These are phyloP conservation scores for Lipomyces oligophaga DNA, from an alignment of 805 yeast genomes.

Conservation along the genomic window DNA sequence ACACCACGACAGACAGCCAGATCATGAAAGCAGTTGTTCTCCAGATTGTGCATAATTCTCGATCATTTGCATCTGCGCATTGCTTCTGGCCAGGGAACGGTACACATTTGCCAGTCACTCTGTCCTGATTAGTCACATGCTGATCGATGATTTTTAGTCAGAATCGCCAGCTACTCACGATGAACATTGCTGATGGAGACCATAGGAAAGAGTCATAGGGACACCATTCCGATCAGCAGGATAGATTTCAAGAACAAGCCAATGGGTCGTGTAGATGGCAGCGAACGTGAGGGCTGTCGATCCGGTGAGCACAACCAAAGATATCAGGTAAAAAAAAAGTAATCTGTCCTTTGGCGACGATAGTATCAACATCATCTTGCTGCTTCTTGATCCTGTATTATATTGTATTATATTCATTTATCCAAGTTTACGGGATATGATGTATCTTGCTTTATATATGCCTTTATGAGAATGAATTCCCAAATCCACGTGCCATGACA, in stretches of 20 bases:
- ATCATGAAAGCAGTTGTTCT: conserved; percentile 23
- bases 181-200: conserved; percentile 22
- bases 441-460: too few species aligned
- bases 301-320: conserved; percentile 5
- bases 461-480: too few species aligned
- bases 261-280: conserved; percentile 20
- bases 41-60: conserved; percentile 25
- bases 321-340: conserved; percentile 16
- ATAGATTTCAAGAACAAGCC: conserved; percentile 16
- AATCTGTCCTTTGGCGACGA: conserved; percentile 15
- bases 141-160: neutral
- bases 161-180: conserved; percentile 7
- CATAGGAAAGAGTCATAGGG: conserved; percentile 15
- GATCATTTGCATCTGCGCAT: conserved; percentile 17
- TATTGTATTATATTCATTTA: too few species aligned
- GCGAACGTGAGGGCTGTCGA: conserved; percentile 16
- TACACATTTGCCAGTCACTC: conserved; percentile 14
- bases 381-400: too few species aligned
- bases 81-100: conserved; percentile 12
- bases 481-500: neutral
- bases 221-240: conserved; percentile 13
- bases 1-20: conserved; percentile 22
- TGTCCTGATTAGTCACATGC: neutral
- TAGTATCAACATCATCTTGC: too few species aligned
- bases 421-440: too few species aligned